Evolutionary conservation across 2,329 filamentous ascomycete species (phyloP).

Genomic region (Gremmenia infestans): DNA sequence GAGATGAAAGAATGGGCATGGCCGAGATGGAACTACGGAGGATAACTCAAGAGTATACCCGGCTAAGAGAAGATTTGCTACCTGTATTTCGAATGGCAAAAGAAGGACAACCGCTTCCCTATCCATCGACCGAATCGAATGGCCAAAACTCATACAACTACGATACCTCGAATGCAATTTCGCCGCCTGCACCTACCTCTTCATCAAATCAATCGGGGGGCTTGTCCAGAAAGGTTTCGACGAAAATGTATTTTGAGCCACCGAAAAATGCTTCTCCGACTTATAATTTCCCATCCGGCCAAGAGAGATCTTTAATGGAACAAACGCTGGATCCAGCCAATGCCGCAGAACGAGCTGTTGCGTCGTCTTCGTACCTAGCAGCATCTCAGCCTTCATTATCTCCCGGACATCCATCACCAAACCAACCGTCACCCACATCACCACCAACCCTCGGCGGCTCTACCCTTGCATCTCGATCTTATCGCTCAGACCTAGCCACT

Average conservation of each 20-base stretch:
- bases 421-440: constrained; percentile 65
- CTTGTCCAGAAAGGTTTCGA: constrained; percentile 68
- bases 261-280: constrained; percentile 76
- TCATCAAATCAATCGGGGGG: constrained; percentile 48
- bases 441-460: constrained; percentile 41
- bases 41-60: constrained; percentile 82
- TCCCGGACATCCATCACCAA: constrained; percentile 57
- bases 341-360: constrained; percentile 61
- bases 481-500: constrained; percentile 51
- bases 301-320: constrained; percentile 60
- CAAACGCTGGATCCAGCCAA: constrained; percentile 63
- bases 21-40: constrained; percentile 79
- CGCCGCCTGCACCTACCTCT: constrained; percentile 53
- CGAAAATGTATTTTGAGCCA: constrained; percentile 67
- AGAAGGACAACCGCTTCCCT: constrained; percentile 82
- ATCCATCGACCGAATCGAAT: constrained; percentile 28
- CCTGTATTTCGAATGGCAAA: constrained; percentile 88
- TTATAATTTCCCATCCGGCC: constrained; percentile 57
- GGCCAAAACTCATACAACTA: constrained; percentile 42
- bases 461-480: constrained; percentile 56
- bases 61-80: constrained; percentile 84
- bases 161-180: constrained; percentile 43
- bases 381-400: constrained; percentile 51
- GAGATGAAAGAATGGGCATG: constrained; percentile 82
- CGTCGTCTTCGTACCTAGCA: constrained; percentile 64